Evolutionary conservation across 2,329 filamentous ascomycete genomes (phyloP).

Genomic region (Didymella keratinophila): DNA sequence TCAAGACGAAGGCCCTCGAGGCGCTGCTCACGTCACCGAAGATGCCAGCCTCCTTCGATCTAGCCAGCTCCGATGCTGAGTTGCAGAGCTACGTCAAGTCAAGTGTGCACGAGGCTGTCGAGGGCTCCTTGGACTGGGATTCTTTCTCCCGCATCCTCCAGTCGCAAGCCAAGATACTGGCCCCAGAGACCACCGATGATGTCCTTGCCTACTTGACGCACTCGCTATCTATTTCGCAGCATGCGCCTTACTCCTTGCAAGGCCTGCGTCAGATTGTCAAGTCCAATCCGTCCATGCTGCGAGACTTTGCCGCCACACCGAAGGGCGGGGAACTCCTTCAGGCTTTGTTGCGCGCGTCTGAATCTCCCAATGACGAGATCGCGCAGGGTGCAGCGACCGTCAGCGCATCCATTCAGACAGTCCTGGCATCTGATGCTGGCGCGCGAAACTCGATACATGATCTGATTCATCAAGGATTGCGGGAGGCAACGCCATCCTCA

Average conservation of each 20-base stretch:
- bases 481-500: conserved; percentile 52
- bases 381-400: conserved; percentile 54
- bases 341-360: conserved; percentile 61
- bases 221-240: conserved; percentile 48
- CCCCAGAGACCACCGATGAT: conserved; percentile 48
- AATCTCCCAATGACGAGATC: conserved; percentile 62
- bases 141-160: conserved; percentile 49
- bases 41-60: conserved; percentile 46
- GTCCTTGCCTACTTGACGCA: conserved; percentile 51
- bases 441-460: conserved; percentile 59
- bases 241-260: conserved; percentile 50
- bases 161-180: conserved; percentile 43
- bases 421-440: conserved; percentile 49
- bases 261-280: conserved; percentile 56
- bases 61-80: conserved; percentile 46
- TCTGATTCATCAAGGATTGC: conserved; percentile 61
- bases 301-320: conserved; percentile 53
- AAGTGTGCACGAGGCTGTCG: conserved; percentile 41
- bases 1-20: conserved; percentile 41
- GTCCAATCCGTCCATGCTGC: conserved; percentile 52
- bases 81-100: conserved; percentile 48
- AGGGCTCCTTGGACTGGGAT: conserved; percentile 47
- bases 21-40: conserved; percentile 47
- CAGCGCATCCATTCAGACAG: conserved; percentile 47
- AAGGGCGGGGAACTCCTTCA: conserved; percentile 61